These are phyloP conservation scores for Tillandsia leiboldiana DNA, from an alignment of 176 grass and related monocot genomes.

Conservation along the genomic window DNA sequence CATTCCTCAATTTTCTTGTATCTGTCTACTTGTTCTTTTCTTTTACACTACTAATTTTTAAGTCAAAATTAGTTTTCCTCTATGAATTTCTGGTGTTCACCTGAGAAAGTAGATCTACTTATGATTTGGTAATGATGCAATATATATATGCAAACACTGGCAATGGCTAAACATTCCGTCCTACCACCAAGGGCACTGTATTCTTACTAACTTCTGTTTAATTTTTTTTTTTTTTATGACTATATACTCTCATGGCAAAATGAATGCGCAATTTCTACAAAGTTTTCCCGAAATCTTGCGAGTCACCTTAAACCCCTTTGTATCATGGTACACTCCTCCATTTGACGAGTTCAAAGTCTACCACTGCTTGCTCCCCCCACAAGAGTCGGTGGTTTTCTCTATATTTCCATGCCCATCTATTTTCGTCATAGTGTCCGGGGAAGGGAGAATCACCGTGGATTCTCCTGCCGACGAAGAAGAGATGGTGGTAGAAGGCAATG, in stretches of 20 bases:
- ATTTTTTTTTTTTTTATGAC: background rate
- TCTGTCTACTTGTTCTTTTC: too few relatives aligned
- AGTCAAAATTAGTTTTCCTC: too few relatives aligned
- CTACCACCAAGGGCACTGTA: too few relatives aligned
- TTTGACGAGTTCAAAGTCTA: slow-evolving; percentile 88
- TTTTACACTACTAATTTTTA: too few relatives aligned
- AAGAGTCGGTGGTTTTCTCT: slow-evolving; percentile 34
- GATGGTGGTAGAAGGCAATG: slow-evolving; percentile 43
- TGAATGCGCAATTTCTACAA: slow-evolving; percentile 16
- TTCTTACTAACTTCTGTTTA: background rate
- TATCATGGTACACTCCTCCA: slow-evolving; percentile 55
- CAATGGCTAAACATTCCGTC: too few relatives aligned
- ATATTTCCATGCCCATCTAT: slow-evolving; percentile 67
- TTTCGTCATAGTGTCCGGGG: slow-evolving; percentile 50
- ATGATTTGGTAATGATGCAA: too few relatives aligned
- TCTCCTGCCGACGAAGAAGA: slow-evolving; percentile 16
- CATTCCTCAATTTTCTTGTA: too few relatives aligned
- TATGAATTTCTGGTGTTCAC: too few relatives aligned
- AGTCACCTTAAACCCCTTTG: slow-evolving; percentile 26
- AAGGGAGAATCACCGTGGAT: slow-evolving; percentile 32
- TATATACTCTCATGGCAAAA: background rate
- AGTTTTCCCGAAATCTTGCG: slow-evolving; percentile 55
- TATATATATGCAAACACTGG: too few relatives aligned
- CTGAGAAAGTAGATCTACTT: too few relatives aligned
- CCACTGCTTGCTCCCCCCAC: slow-evolving; percentile 27